Evolutionary conservation across 2,329 filamentous ascomycete species (phyloP).

Genomic region (Westerdykella ornata): DNA sequence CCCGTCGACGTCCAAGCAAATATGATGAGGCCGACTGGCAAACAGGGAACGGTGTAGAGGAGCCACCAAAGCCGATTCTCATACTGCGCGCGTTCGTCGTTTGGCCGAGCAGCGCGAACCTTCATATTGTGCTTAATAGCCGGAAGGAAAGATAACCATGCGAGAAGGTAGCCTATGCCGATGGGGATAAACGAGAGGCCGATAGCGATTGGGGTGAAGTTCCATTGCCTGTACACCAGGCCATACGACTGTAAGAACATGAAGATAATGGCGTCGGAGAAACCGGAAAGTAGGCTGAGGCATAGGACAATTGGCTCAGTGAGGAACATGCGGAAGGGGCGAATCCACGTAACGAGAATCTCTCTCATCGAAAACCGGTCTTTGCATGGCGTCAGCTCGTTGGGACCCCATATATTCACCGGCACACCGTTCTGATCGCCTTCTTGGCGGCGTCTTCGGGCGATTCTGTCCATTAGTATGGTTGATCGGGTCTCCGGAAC

Average conservation of each 20-base stretch:
- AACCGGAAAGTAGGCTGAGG: constrained; percentile 64
- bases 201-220: constrained; percentile 51
- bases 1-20: constrained; percentile 66
- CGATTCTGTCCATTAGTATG: constrained; percentile 71
- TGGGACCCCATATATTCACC: constrained; percentile 63
- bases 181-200: constrained; percentile 53
- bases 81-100: constrained; percentile 23
- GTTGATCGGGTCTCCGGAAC: constrained; percentile 75
- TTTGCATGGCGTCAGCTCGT: constrained; percentile 52
- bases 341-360: constrained; percentile 46
- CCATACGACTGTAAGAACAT: constrained; percentile 66
- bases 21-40: constrained; percentile 63
- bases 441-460: constrained; percentile 62
- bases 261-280: constrained; percentile 69
- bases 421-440: constrained; percentile 54
- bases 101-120: constrained; percentile 16
- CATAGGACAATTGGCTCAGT: constrained; percentile 66
- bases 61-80: constrained; percentile 59
- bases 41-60: constrained; percentile 54
- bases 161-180: constrained; percentile 59
- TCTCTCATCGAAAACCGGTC: constrained; percentile 36
- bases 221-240: constrained; percentile 61
- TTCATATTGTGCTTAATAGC: constrained; percentile 39
- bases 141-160: constrained; percentile 54
- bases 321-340: constrained; percentile 66